phyloP scores from a whole-genome alignment of 1,284 basidiomycete species.

The Ceratobasidium sp. region DNA sequence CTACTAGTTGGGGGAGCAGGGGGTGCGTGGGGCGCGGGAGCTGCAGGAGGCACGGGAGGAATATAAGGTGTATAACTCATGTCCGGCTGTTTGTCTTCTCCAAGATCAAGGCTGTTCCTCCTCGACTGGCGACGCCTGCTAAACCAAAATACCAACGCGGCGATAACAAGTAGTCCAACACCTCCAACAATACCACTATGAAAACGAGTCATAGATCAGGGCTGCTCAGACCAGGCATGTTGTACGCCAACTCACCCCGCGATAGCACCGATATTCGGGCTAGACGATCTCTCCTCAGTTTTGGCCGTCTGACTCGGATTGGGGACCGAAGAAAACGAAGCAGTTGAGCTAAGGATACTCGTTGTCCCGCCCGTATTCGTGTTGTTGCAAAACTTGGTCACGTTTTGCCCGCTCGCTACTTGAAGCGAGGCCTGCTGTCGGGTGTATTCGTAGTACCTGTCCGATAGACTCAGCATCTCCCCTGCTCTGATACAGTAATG shows the following conservation, averaged over 20 bases:
- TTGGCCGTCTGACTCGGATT: not conserved
- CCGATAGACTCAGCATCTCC: not conserved
- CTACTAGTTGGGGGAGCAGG: not conserved
- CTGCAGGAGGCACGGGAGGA: not conserved
- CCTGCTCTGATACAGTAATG: no score
- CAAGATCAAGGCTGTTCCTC: not conserved
- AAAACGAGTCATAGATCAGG: not conserved
- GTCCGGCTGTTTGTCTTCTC: not conserved
- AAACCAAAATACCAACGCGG: not conserved
- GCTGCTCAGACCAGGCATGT: no score
- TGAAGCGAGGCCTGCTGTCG: not conserved
- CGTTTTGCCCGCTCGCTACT: not conserved
- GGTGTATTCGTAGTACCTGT: constrained; percentile 5
- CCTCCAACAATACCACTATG: constrained; percentile 4
- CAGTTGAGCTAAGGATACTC: not conserved
- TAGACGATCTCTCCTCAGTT: no score
- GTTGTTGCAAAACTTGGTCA: not conserved
- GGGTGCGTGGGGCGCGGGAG: not conserved
- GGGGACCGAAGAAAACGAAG: no score
- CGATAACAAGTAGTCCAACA: not conserved
- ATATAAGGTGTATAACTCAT: not conserved
- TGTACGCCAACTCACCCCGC: not conserved
- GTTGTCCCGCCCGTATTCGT: not conserved
- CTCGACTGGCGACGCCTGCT: not conserved
- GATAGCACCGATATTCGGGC: not conserved